Evolutionary conservation across 768 basidiomycete species (phyloP), one percentile per base, ranked within the genome.

Genomic region (Mycena capillaripes): DNA sequence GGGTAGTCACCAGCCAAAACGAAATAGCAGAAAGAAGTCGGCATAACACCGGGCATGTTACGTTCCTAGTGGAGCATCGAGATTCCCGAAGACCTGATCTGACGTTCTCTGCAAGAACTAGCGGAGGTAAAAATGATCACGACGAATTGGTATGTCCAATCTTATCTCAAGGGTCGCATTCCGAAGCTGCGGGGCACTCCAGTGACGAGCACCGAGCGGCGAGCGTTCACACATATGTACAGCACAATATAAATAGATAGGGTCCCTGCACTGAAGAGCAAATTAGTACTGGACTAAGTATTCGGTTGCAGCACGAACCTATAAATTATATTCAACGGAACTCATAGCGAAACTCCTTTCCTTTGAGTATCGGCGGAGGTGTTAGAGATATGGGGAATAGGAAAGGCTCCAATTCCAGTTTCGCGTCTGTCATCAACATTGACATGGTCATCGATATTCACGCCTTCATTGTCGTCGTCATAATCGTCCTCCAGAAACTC

Each of bases 401-500:
- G 30, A 30, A 55, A 38, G 14, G 17, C n/a, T 12, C 8, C 44
- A 16, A 50, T n/a, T 61, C 25, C 10, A 34, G 36, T 27, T 6
- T 65, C 57, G 34, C 27, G n/a, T n/a, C n/a, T n/a, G n/a, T n/a
- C n/a, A n/a, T n/a, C n/a, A n/a, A n/a, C 36, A 10, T 65, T 44
- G 29, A 38, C n/a, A 46, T 68, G 52, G 17, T 23, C 58, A 17
- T 61, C 66, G 27, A 71, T 19, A 48, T 62, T 27, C 30, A 80
- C 25, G 29, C 76, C 71, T 55, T 82, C 82, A 34, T 85, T 80
- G 38, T 86, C 88, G 16, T 88, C 91, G 55, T 90, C 90, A 56
- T 89, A 86, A 36, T 89, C 89, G 68, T 90, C 89, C 42, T 85
- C 87, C 57, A 94, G 75, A 71, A 93, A 93, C 64, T 91, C 90